phyloP scores from a whole-genome alignment of 805 yeast genomes.

The Ogataea polymorpha region DNA sequence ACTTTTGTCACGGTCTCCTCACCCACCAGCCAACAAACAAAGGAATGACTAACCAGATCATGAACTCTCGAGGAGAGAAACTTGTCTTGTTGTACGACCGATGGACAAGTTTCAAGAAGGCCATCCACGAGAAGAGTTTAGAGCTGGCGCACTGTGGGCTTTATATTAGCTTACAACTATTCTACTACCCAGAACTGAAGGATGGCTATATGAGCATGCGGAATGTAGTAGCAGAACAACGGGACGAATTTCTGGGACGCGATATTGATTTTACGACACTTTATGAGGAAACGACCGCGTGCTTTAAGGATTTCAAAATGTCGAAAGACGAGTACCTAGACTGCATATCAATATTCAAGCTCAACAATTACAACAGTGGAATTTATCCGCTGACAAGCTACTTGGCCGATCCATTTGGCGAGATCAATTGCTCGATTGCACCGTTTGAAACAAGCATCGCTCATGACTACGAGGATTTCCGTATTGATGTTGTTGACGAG shows the following conservation, averaged over 20 bases:
- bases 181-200: constrained; percentile 18
- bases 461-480: constrained; percentile 26
- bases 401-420: constrained; percentile 3
- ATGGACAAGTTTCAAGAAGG: constrained; percentile 22
- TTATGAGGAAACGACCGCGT: constrained; percentile 14
- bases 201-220: constrained; percentile 19
- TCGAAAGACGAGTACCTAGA: constrained; percentile 19
- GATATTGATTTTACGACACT: constrained; percentile 10
- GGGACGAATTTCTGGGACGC: constrained; percentile 6
- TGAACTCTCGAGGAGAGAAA: constrained; percentile 10
- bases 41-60: constrained; percentile 24
- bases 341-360: constrained; percentile 22
- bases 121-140: constrained; percentile 10
- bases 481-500: constrained; percentile 19
- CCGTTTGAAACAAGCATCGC: constrained; percentile 11
- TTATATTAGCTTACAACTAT: constrained; percentile 21
- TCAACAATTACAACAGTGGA: constrained; percentile 28
- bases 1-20: constrained; percentile 26
- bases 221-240: constrained; percentile 9
- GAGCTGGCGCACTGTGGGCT: constrained; percentile 22
- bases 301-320: constrained; percentile 25
- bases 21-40: constrained; percentile 31
- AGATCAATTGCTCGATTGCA: constrained; percentile 20
- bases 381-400: constrained; percentile 26
- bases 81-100: constrained; percentile 21